Base-by-base conservation (phyloP, 805 yeast species). In the Starmera amethionina region DNA sequence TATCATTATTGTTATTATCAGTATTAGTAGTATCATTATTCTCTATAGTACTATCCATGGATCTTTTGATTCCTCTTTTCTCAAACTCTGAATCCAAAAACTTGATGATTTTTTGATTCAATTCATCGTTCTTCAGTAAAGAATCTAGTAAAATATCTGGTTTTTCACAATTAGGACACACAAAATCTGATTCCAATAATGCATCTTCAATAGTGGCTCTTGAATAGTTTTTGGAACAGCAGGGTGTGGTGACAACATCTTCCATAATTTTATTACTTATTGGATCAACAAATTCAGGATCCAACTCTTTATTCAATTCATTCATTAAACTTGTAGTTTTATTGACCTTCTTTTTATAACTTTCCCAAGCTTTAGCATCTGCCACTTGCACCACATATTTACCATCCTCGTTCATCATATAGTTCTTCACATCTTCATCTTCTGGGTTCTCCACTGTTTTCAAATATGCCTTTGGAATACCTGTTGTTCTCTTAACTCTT, bases 361-460 rank as follows among this genome's bases (percentile, higher is more conserved):
- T 77, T 40, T 79, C 78, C 98, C 98, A 90, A 0, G 96, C 82
- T 52, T 79, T 81, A 34, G 78, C 75, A 63, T 93, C 98, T 0
- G 97, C 97, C 45, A 89, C 78, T n/a, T 95, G 96, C 37, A 87
- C 82, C 5, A 93, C 98, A 58, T 84, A 93, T 52, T 89, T 85
- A 38, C 99, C 99, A 30, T 87, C 93, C 39, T 89, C 97, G 29
- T 88, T 88, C 49, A 93, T 77, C 82, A 93, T 77, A 43, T 82
- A 82, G 34, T 77, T 75, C 45, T 68, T 65, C 32, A 68, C 69
- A 54, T 73, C 71, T 40, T 63, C 76, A 35, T 75, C 82, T 32
- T 80, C 86, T 25, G 90, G 90, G 55, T 84, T 84, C 14, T 84
- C 85, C 8, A 93, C 79, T 0, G 95, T 82, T 50, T 87, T 83